These are phyloP conservation scores for Atalantia buxifolia DNA, from an alignment of 345 rosid species.

Conservation along the genomic window DNA sequence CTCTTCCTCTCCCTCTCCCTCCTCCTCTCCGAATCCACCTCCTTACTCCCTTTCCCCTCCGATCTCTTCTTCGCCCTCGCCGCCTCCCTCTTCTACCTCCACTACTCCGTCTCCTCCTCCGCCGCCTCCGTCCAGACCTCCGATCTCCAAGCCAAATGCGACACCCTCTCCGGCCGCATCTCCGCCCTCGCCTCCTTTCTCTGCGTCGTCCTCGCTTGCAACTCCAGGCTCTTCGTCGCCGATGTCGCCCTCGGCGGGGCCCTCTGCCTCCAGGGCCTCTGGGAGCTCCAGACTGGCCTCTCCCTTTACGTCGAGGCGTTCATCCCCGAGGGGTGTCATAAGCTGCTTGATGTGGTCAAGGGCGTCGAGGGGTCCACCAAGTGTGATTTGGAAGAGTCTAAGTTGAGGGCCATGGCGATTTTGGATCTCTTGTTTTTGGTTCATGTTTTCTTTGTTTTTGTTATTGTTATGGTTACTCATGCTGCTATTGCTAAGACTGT, in stretches of 20 bases:
- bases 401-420: constrained; percentile 74
- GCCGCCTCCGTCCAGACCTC: constrained; percentile 76
- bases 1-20: constrained; percentile 56
- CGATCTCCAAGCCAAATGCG: constrained; percentile 81
- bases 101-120: constrained; percentile 52
- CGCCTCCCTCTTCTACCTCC: constrained; percentile 73
- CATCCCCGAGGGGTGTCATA: constrained; percentile 88
- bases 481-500: constrained; percentile 50
- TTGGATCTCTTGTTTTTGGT: constrained; percentile 74
- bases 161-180: constrained; percentile 58
- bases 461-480: constrained; percentile 48
- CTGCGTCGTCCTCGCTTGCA: constrained; percentile 65
- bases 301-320: constrained; percentile 81
- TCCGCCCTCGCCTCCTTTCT: constrained; percentile 60
- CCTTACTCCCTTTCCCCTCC: constrained; percentile 59
- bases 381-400: constrained; percentile 76
- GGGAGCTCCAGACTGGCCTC: constrained; percentile 87
- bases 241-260: constrained; percentile 69
- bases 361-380: constrained; percentile 86
- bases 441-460: constrained; percentile 63
- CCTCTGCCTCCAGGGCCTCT: constrained; percentile 76
- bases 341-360: constrained; percentile 61
- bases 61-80: constrained; percentile 86
- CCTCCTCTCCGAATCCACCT: constrained; percentile 49
- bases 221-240: constrained; percentile 61